A percentile compares a stretch with the other conserved stretches of the same genome.
These are phyloP conservation scores for Sarocladium brachiariae DNA, from an alignment of 2,329 filamentous ascomycete species.

Conservation along the genomic window DNA sequence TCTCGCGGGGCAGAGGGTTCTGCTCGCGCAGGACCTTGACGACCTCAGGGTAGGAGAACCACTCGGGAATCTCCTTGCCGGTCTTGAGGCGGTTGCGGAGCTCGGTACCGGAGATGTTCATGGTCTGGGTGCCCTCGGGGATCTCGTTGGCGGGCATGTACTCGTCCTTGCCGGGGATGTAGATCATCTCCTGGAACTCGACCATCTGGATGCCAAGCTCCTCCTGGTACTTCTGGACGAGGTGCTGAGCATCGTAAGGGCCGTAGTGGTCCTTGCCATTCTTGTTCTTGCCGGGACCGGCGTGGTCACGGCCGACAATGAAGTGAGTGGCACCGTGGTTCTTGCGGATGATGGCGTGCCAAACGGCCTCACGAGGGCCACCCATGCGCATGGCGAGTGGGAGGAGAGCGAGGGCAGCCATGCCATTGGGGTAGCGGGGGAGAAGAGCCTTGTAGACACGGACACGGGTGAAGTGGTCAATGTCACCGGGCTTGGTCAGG, in stretches of 20 bases:
- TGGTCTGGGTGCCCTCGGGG: conserved; percentile 71
- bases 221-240: conserved; percentile 90
- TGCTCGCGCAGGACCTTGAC: conserved; percentile 94
- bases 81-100: conserved; percentile 86
- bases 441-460: conserved; percentile 97
- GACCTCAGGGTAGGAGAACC: conserved; percentile 99
- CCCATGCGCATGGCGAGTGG: conserved; percentile 99
- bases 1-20: conserved; percentile 81
- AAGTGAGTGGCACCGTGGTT: conserved; percentile 99
- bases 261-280: conserved; percentile 96
- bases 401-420: conserved; percentile 92
- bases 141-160: conserved; percentile 93
- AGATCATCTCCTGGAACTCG: conserved; percentile 99
- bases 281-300: conserved; percentile 96
- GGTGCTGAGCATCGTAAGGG: conserved; percentile 93
- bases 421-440: conserved; percentile 95
- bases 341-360: conserved; percentile 99
- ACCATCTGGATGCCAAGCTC: conserved; percentile 99
- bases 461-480: conserved; percentile 98
- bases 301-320: conserved; percentile 97
- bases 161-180: conserved; percentile 94
- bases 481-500: conserved; percentile 97
- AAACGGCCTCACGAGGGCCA: conserved; percentile 94
- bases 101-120: conserved; percentile 84
- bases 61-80: conserved; percentile 92